Conservation (phyloP, 257 asterid genomes). For the Solanum chaucha region DNA sequence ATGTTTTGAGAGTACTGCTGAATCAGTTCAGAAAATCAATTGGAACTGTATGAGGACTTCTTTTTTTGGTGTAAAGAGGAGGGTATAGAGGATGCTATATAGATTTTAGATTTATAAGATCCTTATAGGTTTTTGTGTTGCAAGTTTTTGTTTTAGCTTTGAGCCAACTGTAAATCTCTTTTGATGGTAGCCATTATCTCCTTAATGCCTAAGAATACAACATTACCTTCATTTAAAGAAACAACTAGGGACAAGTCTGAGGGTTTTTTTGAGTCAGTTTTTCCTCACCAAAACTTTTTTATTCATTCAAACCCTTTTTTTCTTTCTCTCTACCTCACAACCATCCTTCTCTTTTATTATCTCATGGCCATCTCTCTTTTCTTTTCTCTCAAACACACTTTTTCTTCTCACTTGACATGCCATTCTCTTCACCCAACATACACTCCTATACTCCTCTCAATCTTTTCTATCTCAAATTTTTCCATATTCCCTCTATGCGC, state of each 20-base stretch:
- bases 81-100: not conserved
- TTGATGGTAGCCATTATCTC: not conserved
- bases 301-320: too few relatives aligned
- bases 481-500: not conserved
- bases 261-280: too few relatives aligned
- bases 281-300: too few relatives aligned
- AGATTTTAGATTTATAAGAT: too few relatives aligned
- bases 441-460: not conserved
- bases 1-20: not conserved
- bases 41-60: not conserved
- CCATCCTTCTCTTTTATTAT: not conserved
- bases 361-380: not conserved
- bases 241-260: too few relatives aligned
- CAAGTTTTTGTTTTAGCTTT: not conserved
- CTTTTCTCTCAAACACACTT: not conserved
- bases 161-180: not conserved
- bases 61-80: not conserved
- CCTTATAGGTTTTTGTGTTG: not conserved
- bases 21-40: not conserved
- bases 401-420: not conserved
- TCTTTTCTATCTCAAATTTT: too few relatives aligned
- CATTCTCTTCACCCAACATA: not conserved
- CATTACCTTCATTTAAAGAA: not conserved
- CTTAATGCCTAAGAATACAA: not conserved
- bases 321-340: not conserved